These are phyloP conservation scores for Hirschioporus abietinus DNA, from an alignment of 768 basidiomycete species.

Conservation along the genomic window DNA sequence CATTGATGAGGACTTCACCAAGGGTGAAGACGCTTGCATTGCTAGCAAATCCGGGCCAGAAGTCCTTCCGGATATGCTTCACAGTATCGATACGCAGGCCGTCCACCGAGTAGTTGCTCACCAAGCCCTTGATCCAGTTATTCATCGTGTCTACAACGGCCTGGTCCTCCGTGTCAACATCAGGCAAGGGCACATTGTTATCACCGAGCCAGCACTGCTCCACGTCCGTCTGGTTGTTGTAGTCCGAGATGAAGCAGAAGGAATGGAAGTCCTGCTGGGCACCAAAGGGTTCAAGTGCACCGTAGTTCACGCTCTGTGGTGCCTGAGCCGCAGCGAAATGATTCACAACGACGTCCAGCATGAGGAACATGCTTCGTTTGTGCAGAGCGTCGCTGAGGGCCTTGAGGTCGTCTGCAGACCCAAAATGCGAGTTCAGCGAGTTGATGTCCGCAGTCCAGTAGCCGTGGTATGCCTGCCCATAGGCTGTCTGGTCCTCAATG, in stretches of 20 bases:
- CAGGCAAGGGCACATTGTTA: slow-evolving; percentile 44
- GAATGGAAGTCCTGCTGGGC: slow-evolving; percentile 33
- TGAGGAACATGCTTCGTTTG: slow-evolving; percentile 49
- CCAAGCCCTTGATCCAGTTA: slow-evolving; percentile 42
- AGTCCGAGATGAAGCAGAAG: slow-evolving; percentile 37
- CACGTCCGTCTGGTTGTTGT: slow-evolving; percentile 40
- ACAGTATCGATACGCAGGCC: slow-evolving; percentile 56
- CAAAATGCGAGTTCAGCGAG: slow-evolving; percentile 48
- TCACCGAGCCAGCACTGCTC: slow-evolving; percentile 63
- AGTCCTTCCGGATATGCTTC: slow-evolving; percentile 48
- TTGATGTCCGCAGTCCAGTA: slow-evolving; percentile 50
- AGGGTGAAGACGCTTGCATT: slow-evolving; percentile 48
- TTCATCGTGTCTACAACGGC: slow-evolving; percentile 39
- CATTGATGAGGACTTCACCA: slow-evolving; percentile 47
- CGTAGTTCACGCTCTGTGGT: slow-evolving; percentile 17
- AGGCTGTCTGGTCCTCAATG: slow-evolving; percentile 36
- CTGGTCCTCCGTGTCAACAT: slow-evolving; percentile 50
- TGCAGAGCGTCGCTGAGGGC: slow-evolving; percentile 43
- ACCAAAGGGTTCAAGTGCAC: slow-evolving; percentile 27
- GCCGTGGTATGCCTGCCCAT: slow-evolving; percentile 56
- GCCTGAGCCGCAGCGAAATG: slow-evolving; percentile 42
- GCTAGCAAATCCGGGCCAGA: slow-evolving; percentile 48
- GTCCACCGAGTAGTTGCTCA: slow-evolving; percentile 44
- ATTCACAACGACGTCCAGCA: slow-evolving; percentile 61
- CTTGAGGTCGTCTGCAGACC: slow-evolving; percentile 44